Percentiles rank a stretch among this genome's conserved stretches.
These are phyloP conservation scores for Chalciporus sphaerocephalus DNA, from an alignment of 768 basidiomycete species.

Conservation along the genomic window DNA sequence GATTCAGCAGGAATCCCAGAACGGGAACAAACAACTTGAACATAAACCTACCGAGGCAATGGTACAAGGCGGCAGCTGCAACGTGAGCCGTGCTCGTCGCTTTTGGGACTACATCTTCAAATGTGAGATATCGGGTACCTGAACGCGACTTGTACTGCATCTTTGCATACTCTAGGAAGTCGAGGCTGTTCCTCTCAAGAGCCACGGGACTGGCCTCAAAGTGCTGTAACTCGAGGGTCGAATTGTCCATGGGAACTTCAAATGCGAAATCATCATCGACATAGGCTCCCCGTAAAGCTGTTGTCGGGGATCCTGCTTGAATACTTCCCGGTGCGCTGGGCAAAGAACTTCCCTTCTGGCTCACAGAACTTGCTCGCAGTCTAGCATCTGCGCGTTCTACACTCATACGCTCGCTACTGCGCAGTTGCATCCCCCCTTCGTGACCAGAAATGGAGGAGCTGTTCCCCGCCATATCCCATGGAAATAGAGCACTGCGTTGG, in stretches of 20 bases:
- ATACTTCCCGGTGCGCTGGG: slow-evolving; percentile 45
- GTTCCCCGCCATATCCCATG: slow-evolving; percentile 77
- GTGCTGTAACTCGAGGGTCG: slow-evolving; percentile 44
- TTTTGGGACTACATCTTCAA: slow-evolving; percentile 64
- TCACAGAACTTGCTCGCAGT: slow-evolving; percentile 51
- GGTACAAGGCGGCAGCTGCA: slow-evolving; percentile 79
- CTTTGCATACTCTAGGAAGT: slow-evolving; percentile 81
- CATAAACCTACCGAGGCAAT: slow-evolving; percentile 63
- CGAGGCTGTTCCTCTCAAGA: slow-evolving; percentile 72
- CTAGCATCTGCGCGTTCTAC: slow-evolving; percentile 51
- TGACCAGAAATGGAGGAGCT: slow-evolving; percentile 51
- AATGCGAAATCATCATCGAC: slow-evolving; percentile 63
- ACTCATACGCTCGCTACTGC: slow-evolving; percentile 43
- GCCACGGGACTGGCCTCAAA: slow-evolving; percentile 53
- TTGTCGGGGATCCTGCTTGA: slow-evolving; percentile 47
- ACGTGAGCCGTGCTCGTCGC: slow-evolving; percentile 68
- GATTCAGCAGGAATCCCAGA: background rate
- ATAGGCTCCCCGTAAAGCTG: slow-evolving; percentile 37
- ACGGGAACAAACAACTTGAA: background rate
- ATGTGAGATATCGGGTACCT: slow-evolving; percentile 44
- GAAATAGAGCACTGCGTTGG: slow-evolving; percentile 69
- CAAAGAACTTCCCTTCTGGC: slow-evolving; percentile 57
- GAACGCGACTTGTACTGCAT: slow-evolving; percentile 68
- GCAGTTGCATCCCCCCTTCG: slow-evolving; percentile 28
- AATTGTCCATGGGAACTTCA: slow-evolving; percentile 36